Percentiles rank a stretch among this genome's conserved stretches.
Evolutionary conservation across 495 filamentous ascomycete species (phyloP).

Genomic region (Xylaria flabelliformis): DNA sequence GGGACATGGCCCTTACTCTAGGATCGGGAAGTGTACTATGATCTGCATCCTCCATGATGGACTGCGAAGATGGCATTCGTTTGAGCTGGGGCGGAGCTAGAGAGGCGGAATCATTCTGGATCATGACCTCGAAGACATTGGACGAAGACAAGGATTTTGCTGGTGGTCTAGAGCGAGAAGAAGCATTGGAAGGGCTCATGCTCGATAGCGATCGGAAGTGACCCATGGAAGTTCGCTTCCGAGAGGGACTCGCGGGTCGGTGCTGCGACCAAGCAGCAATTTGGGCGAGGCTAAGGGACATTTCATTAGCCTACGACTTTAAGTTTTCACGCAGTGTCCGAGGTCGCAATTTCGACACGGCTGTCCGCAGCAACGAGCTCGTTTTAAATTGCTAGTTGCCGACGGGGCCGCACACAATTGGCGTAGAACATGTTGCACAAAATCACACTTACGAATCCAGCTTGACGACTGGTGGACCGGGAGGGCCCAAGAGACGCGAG

Average conservation of each 20-base stretch:
- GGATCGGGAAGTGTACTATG: slow-evolving; percentile 59
- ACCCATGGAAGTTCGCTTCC: slow-evolving; percentile 45
- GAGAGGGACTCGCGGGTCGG: slow-evolving; percentile 43
- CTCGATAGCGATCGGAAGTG: slow-evolving; percentile 59
- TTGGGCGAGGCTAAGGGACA: slow-evolving; percentile 53
- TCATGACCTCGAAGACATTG: slow-evolving; percentile 39
- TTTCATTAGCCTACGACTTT: slow-evolving; percentile 40
- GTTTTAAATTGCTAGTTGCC: slow-evolving; percentile 8
- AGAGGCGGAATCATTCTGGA: slow-evolving; percentile 24
- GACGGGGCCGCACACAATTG: slow-evolving; percentile 9
- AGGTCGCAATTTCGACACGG: slow-evolving; percentile 17
- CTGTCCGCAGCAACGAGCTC: slow-evolving; percentile 7
- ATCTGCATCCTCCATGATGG: slow-evolving; percentile 52
- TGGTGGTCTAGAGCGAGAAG: slow-evolving; percentile 40
- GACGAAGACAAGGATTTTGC: slow-evolving; percentile 41
- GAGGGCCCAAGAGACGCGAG: slow-evolving; percentile 36
- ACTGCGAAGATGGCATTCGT: slow-evolving; percentile 39
- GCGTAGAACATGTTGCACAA: slow-evolving; percentile 16
- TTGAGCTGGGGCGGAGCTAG: slow-evolving; percentile 42
- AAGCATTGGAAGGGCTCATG: slow-evolving; percentile 44
- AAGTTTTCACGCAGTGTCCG: not conserved
- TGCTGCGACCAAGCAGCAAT: slow-evolving; percentile 60
- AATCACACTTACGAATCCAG: slow-evolving; percentile 42
- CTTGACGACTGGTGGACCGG: slow-evolving; percentile 45
- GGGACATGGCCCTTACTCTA: slow-evolving; percentile 49